Evolutionary conservation across 1,284 basidiomycete genomes (phyloP), one percentile per base, ranked within the genome.

Genomic region (Cerioporus squamosus): DNA sequence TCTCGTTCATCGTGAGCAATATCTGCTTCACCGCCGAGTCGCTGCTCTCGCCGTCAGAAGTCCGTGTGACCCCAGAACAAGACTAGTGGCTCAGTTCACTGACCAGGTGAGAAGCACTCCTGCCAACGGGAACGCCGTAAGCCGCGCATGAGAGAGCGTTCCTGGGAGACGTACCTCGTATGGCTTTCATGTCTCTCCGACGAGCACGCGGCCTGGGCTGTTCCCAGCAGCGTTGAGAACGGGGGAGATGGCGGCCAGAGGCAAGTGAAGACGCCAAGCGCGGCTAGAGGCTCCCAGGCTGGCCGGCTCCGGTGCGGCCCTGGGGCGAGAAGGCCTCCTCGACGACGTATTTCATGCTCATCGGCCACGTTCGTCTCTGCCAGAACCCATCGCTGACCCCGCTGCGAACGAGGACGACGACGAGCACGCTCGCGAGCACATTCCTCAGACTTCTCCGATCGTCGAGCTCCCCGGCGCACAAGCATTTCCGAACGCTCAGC

Each of bases 21-120:
- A 95, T 94, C 71, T 95, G 93, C 75, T 95, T 95, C 53, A 95
- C 93, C 3, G 93, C 94, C 5, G 93, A 86, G 71, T 95, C 93
- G 69, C 94, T 94, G 68, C 18, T n/a, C 20, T 24, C 22, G 22
- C 39, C 3, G 38, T 18, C 20, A n/a, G 20, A 29, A 22, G 29
- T 18, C 54, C 24, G 38, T 36, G 44, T n/a, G 40, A 42, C 42
- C 54, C 29, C 18, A 49, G 22, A 20, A 51, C 42, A 52, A 29
- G 39, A 33, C 22, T 44, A 20, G n/a, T 46, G 31, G n/a, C 33
- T 26, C 48, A 44, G 26, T 48, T 45, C 26, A 63, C 83, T 66
- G 62, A 91, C 90, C 90, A 93, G 65, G 86, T 90, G 53, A 93
- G 75, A 62, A 93, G 81, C 51, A 90, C 75, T 42, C 91, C 89